Evolutionary conservation across 2,329 filamentous ascomycete species (phyloP).

Genomic region (Lachnellula suecica): DNA sequence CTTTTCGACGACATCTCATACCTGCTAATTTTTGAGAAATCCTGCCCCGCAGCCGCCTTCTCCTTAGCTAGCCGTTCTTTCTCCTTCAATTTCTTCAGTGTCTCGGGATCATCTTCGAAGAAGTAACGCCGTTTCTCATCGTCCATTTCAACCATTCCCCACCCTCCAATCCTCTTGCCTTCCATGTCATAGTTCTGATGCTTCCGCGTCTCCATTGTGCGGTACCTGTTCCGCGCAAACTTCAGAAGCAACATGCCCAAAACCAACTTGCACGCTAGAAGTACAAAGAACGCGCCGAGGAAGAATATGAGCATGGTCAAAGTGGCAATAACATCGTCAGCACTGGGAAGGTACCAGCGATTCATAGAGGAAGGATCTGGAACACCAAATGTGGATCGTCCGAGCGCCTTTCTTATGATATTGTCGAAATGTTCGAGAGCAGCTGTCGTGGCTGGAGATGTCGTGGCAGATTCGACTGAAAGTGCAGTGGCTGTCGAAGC

Average conservation of each 20-base stretch:
- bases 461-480: conserved; percentile 57
- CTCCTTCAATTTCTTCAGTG: conserved; percentile 58
- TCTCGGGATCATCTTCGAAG: conserved; percentile 80
- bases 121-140: conserved; percentile 86
- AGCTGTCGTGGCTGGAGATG: conserved; percentile 72
- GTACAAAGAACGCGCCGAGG: conserved; percentile 78
- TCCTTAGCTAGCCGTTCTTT: conserved; percentile 63
- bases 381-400: conserved; percentile 66
- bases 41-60: conserved; percentile 55
- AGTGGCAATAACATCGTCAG: conserved; percentile 73
- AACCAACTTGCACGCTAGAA: conserved; percentile 81
- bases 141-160: conserved; percentile 81
- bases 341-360: conserved; percentile 34
- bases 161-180: conserved; percentile 76
- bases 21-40: conserved; percentile 67
- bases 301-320: conserved; percentile 85
- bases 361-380: conserved; percentile 31
- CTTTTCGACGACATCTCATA: conserved; percentile 97
- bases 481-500: conserved; percentile 66
- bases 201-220: conserved; percentile 70
- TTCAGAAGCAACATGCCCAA: conserved; percentile 85
- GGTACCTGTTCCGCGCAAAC: conserved; percentile 77
- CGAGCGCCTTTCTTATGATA: conserved; percentile 74
- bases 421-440: conserved; percentile 78
- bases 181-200: conserved; percentile 63